Evolutionary conservation across 352 stramenopile species (phyloP).

Genomic region (Blastocystis sp.): DNA sequence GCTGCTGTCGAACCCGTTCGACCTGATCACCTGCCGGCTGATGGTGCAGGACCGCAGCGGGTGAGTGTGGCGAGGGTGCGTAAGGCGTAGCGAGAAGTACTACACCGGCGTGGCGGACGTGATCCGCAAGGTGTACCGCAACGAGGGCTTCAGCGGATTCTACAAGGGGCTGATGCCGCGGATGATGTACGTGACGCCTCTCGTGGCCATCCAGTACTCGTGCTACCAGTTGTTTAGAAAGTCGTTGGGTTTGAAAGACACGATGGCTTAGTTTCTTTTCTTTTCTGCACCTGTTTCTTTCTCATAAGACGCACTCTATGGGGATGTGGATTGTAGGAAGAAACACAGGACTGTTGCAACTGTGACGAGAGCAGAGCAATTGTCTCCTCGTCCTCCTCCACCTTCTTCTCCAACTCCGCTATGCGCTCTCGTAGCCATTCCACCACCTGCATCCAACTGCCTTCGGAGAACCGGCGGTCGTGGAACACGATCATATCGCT

Average conservation of each 20-base stretch:
- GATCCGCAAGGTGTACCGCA: slow-evolving; percentile 32
- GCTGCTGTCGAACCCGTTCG: slow-evolving; percentile 20
- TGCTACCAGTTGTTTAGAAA: slow-evolving; percentile 35
- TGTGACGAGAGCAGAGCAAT: background rate
- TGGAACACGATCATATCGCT: background rate
- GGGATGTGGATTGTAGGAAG: background rate
- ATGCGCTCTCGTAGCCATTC: background rate
- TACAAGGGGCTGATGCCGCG: slow-evolving; percentile 38
- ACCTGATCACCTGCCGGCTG: slow-evolving; percentile 35
- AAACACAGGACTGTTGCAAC: background rate
- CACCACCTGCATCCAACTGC: background rate
- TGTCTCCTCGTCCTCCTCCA: background rate
- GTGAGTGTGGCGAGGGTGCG: background rate
- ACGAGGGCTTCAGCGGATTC: slow-evolving; percentile 21
- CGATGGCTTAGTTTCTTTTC: background rate
- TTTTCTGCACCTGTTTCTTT: background rate
- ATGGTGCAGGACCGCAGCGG: slow-evolving; percentile 48
- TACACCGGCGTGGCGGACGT: slow-evolving; percentile 22
- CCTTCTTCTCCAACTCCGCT: background rate
- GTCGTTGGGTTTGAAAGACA: slow-evolving; percentile 14
- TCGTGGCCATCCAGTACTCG: slow-evolving; percentile 45
- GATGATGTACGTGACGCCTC: slow-evolving; percentile 54
- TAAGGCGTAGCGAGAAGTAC: slow-evolving; percentile 33
- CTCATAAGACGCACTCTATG: no score
- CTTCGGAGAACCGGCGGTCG: background rate